Conservation (phyloP, 495 filamentous ascomycete genomes). For the Penicillium arizonense region DNA sequence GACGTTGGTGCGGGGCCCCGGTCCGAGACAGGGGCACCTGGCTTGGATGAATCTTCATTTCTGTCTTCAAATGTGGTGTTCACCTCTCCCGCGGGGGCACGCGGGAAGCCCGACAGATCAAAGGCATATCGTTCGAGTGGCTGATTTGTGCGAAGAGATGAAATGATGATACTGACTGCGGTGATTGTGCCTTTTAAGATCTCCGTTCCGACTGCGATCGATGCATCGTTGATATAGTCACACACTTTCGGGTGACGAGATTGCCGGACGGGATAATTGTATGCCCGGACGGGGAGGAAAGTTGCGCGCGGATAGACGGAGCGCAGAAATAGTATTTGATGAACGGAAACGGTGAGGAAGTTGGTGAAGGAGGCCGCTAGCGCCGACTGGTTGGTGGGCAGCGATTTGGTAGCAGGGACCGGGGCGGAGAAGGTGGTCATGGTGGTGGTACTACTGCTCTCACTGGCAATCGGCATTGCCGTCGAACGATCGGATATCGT, state of each 20-base stretch:
- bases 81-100: conserved; percentile 50
- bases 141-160: conserved; percentile 52
- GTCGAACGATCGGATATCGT: conserved; percentile 35
- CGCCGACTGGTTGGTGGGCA: conserved; percentile 46
- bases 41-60: conserved; percentile 42
- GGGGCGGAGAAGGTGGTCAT: conserved; percentile 49
- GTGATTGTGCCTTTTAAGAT: conserved; percentile 69
- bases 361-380: conserved; percentile 52
- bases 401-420: conserved; percentile 41
- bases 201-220: conserved; percentile 71
- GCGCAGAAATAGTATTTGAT: conserved; percentile 90
- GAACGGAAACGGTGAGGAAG: conserved; percentile 86
- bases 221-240: conserved; percentile 83
- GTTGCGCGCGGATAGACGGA: conserved; percentile 75
- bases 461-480: conserved; percentile 52
- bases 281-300: conserved; percentile 79
- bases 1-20: conserved; percentile 34
- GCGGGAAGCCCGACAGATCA: conserved; percentile 74
- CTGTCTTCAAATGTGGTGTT: conserved; percentile 53
- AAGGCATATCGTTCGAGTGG: conserved; percentile 83
- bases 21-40: conserved; percentile 35
- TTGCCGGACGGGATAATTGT: conserved; percentile 87
- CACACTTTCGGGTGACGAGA: conserved; percentile 88
- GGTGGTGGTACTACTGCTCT: conserved; percentile 47
- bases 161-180: conserved; percentile 74